phyloP scores from a whole-genome alignment of 177 flowering plant species.

The Telopea speciosissima region DNA sequence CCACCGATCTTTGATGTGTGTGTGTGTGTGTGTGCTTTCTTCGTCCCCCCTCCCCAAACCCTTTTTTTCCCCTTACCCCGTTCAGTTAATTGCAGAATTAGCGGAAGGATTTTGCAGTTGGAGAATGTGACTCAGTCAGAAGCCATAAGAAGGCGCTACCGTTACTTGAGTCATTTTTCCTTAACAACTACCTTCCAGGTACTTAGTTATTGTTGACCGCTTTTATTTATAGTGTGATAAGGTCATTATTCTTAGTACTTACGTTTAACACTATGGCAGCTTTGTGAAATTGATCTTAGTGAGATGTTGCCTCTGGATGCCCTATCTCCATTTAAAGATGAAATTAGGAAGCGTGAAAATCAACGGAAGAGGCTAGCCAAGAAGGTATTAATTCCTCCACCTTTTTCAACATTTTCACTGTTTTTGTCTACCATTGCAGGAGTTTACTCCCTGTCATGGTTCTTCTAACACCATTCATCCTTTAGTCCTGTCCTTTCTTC shows the following conservation, averaged over 20 bases:
- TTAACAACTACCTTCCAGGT: slow-evolving; percentile 93
- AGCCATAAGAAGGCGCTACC: slow-evolving; percentile 80
- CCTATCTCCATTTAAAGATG: slow-evolving; percentile 76
- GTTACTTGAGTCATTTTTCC: slow-evolving; percentile 85
- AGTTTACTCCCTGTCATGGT: background rate
- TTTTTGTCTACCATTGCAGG: background rate
- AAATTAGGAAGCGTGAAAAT: slow-evolving; percentile 82
- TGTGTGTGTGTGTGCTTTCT: no score
- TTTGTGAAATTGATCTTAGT: slow-evolving; percentile 85
- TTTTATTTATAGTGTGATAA: background rate
- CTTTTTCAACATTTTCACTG: no score
- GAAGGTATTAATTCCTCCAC: slow-evolving; percentile 39
- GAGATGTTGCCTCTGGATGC: slow-evolving; percentile 57
- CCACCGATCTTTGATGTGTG: no score
- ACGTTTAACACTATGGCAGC: slow-evolving; percentile 33
- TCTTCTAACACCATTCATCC: background rate
- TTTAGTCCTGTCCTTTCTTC: background rate
- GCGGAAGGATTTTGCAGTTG: slow-evolving; percentile 75
- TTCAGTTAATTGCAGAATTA: slow-evolving; percentile 47
- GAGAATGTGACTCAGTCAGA: slow-evolving; percentile 88
- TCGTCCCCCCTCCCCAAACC: no score
- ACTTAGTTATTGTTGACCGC: background rate
- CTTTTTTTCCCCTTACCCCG: background rate
- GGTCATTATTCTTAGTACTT: slow-evolving; percentile 4
- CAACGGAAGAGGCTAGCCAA: slow-evolving; percentile 70